Conservation (phyloP, 495 filamentous ascomycete species). For the Amorphotheca resinae region DNA sequence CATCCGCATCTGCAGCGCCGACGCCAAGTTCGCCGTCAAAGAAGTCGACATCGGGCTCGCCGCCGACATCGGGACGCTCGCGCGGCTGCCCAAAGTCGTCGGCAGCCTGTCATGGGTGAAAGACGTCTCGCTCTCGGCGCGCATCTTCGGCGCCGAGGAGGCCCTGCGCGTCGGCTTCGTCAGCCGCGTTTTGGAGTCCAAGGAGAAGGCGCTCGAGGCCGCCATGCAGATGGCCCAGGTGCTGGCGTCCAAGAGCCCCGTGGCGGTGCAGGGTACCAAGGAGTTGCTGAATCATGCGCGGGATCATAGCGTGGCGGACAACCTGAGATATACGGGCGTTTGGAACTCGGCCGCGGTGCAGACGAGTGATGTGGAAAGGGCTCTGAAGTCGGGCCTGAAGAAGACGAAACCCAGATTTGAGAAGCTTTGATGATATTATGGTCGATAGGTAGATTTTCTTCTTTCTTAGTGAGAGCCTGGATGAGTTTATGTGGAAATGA, state of each 20-base stretch:
- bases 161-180: constrained; percentile 77
- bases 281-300: constrained; percentile 78
- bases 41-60: constrained; percentile 94
- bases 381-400: constrained; percentile 62
- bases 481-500: too few relatives aligned
- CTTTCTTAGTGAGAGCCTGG: too few relatives aligned
- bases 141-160: constrained; percentile 67
- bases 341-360: constrained; percentile 84
- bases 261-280: constrained; percentile 90
- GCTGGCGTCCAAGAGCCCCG: constrained; percentile 74
- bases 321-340: constrained; percentile 67
- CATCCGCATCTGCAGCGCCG: constrained; percentile 56
- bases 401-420: constrained; percentile 75
- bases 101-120: constrained; percentile 76
- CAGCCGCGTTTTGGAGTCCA: constrained; percentile 56
- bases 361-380: constrained; percentile 61
- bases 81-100: constrained; percentile 74
- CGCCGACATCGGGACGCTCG: constrained; percentile 84
- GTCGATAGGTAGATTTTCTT: too few relatives aligned
- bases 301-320: constrained; percentile 67
- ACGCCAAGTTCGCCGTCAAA: constrained; percentile 66
- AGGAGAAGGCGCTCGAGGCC: constrained; percentile 45
- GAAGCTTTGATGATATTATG: constrained; percentile 49
- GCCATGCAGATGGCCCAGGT: constrained; percentile 53
- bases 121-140: constrained; percentile 70